Evolutionary conservation across 495 filamentous ascomycete species (phyloP).

Genomic region (Collariella sp.): DNA sequence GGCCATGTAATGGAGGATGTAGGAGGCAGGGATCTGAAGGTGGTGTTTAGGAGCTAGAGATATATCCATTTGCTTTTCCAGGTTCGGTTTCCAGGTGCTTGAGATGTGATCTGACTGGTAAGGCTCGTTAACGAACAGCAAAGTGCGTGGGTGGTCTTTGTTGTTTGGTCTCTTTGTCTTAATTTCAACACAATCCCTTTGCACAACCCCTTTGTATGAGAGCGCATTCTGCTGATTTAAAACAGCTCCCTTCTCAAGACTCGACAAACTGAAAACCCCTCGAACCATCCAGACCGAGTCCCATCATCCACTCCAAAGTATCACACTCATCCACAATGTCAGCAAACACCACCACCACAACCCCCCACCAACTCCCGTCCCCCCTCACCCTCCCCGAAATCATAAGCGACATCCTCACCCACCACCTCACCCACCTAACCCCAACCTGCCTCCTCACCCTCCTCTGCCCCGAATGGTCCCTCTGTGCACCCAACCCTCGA

Average conservation of each 20-base stretch:
- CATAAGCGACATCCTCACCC: constrained; percentile 4
- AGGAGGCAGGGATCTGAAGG: background rate
- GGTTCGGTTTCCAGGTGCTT: background rate
- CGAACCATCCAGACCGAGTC: too few relatives aligned
- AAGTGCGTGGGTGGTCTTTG: background rate
- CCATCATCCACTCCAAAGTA: too few relatives aligned
- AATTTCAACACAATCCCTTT: background rate
- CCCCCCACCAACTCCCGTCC: background rate
- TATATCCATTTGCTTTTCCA: constrained; percentile 17
- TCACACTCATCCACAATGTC: too few relatives aligned
- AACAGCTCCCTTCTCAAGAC: too few relatives aligned
- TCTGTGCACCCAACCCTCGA: constrained; percentile 8
- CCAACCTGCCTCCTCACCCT: constrained; percentile 4
- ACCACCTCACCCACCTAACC: background rate
- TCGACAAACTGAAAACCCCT: too few relatives aligned
- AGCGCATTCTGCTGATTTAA: too few relatives aligned
- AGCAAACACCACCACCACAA: background rate
- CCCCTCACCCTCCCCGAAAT: constrained; percentile 3
- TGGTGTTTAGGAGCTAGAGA: constrained; percentile 4
- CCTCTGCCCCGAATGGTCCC: constrained; percentile 5
- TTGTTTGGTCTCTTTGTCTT: background rate
- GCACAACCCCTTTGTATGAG: background rate
- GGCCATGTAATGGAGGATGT: background rate
- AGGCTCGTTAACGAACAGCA: background rate
- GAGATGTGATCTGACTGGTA: background rate